Conservation (phyloP, 2,329 filamentous ascomycete genomes). For the Fusarium sp. region DNA sequence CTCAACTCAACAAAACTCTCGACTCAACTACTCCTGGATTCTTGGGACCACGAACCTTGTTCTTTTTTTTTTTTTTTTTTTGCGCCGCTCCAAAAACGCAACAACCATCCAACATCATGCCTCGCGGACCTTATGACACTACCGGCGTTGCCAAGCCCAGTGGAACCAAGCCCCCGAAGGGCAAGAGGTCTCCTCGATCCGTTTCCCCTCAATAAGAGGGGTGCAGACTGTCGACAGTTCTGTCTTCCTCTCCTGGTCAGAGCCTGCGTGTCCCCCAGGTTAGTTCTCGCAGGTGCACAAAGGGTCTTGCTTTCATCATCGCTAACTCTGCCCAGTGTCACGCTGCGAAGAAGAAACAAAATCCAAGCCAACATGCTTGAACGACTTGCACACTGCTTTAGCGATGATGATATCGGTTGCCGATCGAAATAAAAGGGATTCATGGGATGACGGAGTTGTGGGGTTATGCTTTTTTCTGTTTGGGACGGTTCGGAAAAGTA, state of each 20-base stretch:
- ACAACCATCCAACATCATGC: constrained; percentile 41
- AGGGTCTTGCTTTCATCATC: neutral
- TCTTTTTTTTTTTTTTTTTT: neutral
- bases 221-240: constrained; percentile 12
- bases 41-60: constrained; percentile 22
- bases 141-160: constrained; percentile 51
- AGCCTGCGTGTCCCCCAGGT: constrained; percentile 28
- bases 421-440: constrained; percentile 38
- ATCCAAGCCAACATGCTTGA: constrained; percentile 13
- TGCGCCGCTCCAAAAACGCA: constrained; percentile 9
- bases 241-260: constrained; percentile 20
- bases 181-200: constrained; percentile 38
- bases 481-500: constrained; percentile 43
- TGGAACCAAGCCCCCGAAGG: constrained; percentile 49
- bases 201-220: constrained; percentile 25
- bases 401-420: constrained; percentile 39
- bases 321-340: constrained; percentile 32
- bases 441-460: constrained; percentile 36
- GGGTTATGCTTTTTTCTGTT: constrained; percentile 38
- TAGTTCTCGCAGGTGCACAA: constrained; percentile 11
- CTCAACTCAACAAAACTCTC: neutral
- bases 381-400: constrained; percentile 37
- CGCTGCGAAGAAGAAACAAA: constrained; percentile 10
- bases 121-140: constrained; percentile 52
- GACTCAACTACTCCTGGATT: constrained; percentile 6